phyloP scores from a whole-genome alignment of 257 asterid genomes.

The Solanum peruvianum region DNA sequence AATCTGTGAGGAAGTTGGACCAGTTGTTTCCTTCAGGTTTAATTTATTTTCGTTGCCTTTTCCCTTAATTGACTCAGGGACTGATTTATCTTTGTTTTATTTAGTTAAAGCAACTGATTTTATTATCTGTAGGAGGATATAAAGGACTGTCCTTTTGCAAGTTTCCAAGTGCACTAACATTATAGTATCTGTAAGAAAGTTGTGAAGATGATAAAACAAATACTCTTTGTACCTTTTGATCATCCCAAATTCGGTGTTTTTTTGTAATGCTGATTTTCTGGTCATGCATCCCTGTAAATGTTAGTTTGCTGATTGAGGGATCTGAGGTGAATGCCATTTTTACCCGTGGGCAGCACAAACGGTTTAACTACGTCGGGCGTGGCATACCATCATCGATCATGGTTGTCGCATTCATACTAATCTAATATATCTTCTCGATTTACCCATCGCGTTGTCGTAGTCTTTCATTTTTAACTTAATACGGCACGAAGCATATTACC shows the following conservation, averaged over 20 bases:
- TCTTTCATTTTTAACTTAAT: no score
- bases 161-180: not conserved
- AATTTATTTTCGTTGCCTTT: constrained; percentile 5
- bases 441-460: no score
- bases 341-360: no score
- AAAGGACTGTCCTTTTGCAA: not conserved
- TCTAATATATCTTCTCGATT: no score
- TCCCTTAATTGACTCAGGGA: not conserved
- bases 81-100: not conserved
- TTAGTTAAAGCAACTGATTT: not conserved
- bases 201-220: not conserved
- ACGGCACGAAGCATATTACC: no score
- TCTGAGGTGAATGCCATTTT: not conserved
- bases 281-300: not conserved
- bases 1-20: constrained; percentile 94
- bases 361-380: no score
- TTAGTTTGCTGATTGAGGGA: not conserved
- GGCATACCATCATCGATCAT: no score
- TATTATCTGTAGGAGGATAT: not conserved
- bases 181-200: not conserved
- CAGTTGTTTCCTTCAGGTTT: constrained; percentile 89
- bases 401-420: no score
- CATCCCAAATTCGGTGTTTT: not conserved
- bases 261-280: not conserved
- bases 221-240: not conserved